Evolutionary conservation across 2,329 filamentous ascomycete genomes (phyloP).

Genomic region (Pyricularia pennisetigena): DNA sequence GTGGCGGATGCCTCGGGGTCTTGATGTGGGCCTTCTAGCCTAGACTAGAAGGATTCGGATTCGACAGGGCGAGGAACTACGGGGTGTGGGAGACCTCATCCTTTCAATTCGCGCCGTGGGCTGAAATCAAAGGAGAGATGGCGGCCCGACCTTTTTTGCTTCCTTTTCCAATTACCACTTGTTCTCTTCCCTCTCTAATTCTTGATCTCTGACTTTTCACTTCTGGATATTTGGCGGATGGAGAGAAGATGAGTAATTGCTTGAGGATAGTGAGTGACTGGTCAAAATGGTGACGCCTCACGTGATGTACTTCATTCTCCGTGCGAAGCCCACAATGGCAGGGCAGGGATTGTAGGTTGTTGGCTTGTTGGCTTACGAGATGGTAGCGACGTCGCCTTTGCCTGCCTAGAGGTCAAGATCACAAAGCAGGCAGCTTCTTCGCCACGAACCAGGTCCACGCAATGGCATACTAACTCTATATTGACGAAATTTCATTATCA

Average conservation of each 20-base stretch:
- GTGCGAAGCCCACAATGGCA: background rate
- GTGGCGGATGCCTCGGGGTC: background rate
- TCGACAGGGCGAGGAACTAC: background rate
- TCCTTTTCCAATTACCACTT: too few species aligned
- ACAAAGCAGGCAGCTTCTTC: background rate
- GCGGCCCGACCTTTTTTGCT: too few species aligned
- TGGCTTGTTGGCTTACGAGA: background rate
- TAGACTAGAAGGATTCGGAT: background rate
- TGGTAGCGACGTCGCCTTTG: background rate
- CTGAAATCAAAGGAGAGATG: too few species aligned
- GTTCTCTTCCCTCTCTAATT: background rate
- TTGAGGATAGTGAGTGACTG: background rate
- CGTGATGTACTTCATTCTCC: background rate
- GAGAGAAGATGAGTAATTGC: background rate
- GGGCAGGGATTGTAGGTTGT: background rate
- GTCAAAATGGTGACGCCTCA: background rate
- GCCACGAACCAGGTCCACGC: background rate
- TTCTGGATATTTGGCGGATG: background rate
- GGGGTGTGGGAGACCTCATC: background rate
- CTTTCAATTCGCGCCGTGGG: background rate
- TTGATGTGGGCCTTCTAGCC: background rate
- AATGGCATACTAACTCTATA: background rate
- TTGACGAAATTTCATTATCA: background rate
- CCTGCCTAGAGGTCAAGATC: background rate
- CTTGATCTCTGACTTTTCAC: background rate